These are phyloP conservation scores for Candida andamanensis DNA, from an alignment of 805 yeast species.

Conservation along the genomic window DNA sequence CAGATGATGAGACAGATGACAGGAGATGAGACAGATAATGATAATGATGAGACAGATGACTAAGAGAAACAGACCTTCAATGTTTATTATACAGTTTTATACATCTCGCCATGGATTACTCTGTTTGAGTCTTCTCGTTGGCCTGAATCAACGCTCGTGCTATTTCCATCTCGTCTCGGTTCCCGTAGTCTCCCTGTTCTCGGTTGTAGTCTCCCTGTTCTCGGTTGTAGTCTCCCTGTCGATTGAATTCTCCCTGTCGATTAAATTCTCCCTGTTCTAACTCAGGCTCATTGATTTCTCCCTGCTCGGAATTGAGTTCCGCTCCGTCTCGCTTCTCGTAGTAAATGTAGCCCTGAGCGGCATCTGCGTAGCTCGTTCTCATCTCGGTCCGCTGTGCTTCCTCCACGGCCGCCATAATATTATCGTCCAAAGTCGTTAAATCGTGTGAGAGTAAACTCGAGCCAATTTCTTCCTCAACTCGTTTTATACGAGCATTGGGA, in stretches of 20 bases:
- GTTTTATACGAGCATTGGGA: conserved; percentile 18
- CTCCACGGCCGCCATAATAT: conserved; percentile 56
- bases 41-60: too few species aligned
- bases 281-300: conserved; percentile 5
- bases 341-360: conserved; percentile 28
- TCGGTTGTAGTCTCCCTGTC: conserved; percentile 7
- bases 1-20: too few species aligned
- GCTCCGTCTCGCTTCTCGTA: conserved; percentile 9
- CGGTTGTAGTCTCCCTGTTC: conserved; percentile 4
- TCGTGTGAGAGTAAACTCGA: conserved; percentile 32
- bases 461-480: conserved; percentile 32
- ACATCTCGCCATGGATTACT: conserved; percentile 1
- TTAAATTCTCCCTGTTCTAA: conserved; percentile 6
- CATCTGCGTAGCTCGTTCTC: conserved; percentile 25
- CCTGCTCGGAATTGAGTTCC: conserved; percentile 3
- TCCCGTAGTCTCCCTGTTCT: conserved; percentile 46
- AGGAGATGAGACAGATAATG: too few species aligned
- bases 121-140: conserved; percentile 32
- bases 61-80: too few species aligned
- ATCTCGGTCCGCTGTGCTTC: conserved; percentile 43
- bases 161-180: conserved; percentile 53
- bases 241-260: conserved; percentile 42
- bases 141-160: conserved; percentile 65
- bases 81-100: too few species aligned
- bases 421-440: conserved; percentile 39